Base-by-base conservation (phyloP, 2,329 filamentous ascomycete genomes). In the Aspergillus versicolor region DNA sequence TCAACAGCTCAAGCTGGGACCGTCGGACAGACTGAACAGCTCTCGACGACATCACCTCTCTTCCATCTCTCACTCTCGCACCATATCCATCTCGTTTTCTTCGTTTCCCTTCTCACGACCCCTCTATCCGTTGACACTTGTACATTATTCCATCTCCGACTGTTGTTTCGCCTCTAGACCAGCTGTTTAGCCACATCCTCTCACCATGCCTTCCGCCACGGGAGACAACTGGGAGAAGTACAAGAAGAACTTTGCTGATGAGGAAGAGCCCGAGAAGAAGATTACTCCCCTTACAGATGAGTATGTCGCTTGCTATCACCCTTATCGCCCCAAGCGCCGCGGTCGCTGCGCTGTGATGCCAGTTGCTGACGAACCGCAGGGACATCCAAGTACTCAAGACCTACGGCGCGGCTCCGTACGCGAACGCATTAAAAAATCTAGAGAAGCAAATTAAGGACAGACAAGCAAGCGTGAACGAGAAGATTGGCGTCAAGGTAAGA, bases 401-500 rank as follows among this genome's bases (percentile, higher is more conserved):
- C 61, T 99, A 99, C 77, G 95, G 95, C 70, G 92, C 93, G 37
- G 94, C 94, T 57, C 94, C 94, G 32, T 99, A 99, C 72, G 93
- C 91, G 65, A 88, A 91, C 47, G 89, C 91, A 59, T 82, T 99
- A 72, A 97, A 96, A 85, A 95, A 94, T 80, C 89, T 99, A 62
- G 94, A 99, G 80, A 96, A 97, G 78, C 90, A 97, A 79, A 97
- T 99, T 83, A 99, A 97, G 77, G 94, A 99, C 76, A 96, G 96
- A 78, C 94, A 99, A 79, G 89, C 91, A 70, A 96, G 92, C 61
- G 93, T 99, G 61, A 96, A 99, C 67, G 94, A 99, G 80, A 99
- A 99, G 85, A 97, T 99, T 67, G 94, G 86, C 69, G 77, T 77
- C 17, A 78, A 78, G 73, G 75, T 77, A 71, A 60, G 52, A 4